These are phyloP conservation scores for Arachnopeziza araneosa DNA, from an alignment of 2,329 filamentous ascomycete genomes.

Conservation along the genomic window DNA sequence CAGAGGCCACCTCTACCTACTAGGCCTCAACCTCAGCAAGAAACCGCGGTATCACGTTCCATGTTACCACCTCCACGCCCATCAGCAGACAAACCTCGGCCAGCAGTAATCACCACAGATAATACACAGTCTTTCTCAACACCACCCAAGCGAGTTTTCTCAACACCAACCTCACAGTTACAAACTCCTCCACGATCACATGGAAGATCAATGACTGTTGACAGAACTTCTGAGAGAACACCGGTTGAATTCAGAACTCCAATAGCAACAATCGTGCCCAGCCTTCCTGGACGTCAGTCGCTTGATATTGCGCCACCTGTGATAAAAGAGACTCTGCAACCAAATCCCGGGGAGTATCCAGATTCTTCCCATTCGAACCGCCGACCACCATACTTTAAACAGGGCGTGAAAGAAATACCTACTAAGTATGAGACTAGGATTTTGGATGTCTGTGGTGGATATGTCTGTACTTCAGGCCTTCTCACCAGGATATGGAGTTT, in stretches of 20 bases:
- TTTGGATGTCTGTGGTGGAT: constrained; percentile 82
- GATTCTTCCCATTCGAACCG: constrained; percentile 82
- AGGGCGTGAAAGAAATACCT: constrained; percentile 67
- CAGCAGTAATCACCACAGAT: constrained; percentile 12
- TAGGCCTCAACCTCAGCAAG: constrained; percentile 34
- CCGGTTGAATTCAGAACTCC: constrained; percentile 35
- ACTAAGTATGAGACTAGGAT: constrained; percentile 84
- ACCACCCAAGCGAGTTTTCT: constrained; percentile 40
- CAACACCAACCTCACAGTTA: constrained; percentile 41
- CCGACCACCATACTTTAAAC: constrained; percentile 68
- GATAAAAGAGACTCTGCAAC: constrained; percentile 14
- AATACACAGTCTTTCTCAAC: constrained; percentile 15
- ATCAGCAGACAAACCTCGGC: constrained; percentile 23
- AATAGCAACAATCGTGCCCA: not conserved
- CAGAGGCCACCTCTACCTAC: constrained; percentile 43
- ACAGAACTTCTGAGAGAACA: constrained; percentile 36
- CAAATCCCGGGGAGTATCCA: constrained; percentile 55
- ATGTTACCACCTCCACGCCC: constrained; percentile 25
- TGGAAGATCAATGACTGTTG: constrained; percentile 46
- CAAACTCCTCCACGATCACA: constrained; percentile 40
- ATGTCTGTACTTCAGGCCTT: constrained; percentile 80
- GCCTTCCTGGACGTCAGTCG: constrained; percentile 11
- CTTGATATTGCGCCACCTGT: constrained; percentile 9
- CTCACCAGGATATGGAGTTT: constrained; percentile 87
- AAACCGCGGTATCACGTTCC: constrained; percentile 27